These are phyloP conservation scores for Porpolomopsis calyptriformis DNA, from an alignment of 768 basidiomycete genomes.

Conservation along the genomic window DNA sequence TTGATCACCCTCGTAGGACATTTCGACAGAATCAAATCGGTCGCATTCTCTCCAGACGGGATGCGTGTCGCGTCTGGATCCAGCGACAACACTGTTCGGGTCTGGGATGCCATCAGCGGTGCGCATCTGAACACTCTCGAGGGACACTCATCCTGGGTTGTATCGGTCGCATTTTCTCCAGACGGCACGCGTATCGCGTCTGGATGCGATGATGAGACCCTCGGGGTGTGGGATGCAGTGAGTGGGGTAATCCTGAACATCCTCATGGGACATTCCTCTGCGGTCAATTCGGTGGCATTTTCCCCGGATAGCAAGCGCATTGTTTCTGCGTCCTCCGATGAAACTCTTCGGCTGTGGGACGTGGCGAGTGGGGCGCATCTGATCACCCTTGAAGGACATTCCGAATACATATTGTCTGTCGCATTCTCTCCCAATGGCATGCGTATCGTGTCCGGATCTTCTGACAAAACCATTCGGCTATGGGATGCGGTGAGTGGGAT, in stretches of 20 bases:
- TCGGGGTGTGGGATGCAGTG: background rate
- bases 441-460: background rate
- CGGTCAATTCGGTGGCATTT: background rate
- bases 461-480: background rate
- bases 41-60: background rate
- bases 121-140: background rate
- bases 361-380: background rate
- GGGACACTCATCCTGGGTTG: background rate
- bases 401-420: background rate
- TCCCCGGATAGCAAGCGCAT: background rate
- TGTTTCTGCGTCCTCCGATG: background rate
- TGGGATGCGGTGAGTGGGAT: background rate
- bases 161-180: background rate
- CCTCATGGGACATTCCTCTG: background rate
- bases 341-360: background rate
- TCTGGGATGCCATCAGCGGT: background rate
- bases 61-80: background rate
- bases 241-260: background rate
- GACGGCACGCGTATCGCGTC: background rate
- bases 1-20: background rate
- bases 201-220: background rate
- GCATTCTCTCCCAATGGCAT: background rate
- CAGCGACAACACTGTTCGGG: background rate
- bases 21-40: background rate
- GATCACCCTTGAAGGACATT: background rate